phyloP scores from a whole-genome alignment of 306 rosid species.

The Prunus mongolica region DNA sequence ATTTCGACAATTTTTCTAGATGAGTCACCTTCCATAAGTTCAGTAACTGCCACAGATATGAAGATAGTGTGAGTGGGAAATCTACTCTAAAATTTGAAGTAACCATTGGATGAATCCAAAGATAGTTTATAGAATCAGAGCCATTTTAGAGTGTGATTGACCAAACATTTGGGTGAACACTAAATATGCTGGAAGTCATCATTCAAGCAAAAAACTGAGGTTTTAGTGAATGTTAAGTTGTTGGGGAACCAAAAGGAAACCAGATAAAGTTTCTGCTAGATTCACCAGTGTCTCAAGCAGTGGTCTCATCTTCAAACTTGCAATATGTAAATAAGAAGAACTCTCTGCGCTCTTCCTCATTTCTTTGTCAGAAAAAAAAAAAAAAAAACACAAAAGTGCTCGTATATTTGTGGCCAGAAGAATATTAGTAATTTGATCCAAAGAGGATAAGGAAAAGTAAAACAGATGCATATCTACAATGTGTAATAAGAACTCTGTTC shows the following conservation, averaged over 20 bases:
- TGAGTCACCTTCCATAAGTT: conserved; percentile 89
- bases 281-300: conserved; percentile 21
- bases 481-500: not conserved
- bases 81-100: not conserved
- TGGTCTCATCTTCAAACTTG: not conserved
- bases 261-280: conserved; percentile 8
- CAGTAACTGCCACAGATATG: conserved; percentile 58
- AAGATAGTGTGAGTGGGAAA: not conserved
- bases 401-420: conserved; percentile 30
- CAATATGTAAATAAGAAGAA: not conserved
- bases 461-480: not conserved
- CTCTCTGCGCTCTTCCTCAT: not conserved
- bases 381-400: not conserved
- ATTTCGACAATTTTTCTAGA: conserved; percentile 90
- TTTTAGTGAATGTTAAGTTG: not conserved
- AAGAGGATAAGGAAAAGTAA: conserved; percentile 23
- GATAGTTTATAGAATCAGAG: not conserved
- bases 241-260: not conserved
- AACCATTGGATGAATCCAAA: not conserved
- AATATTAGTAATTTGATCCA: not conserved
- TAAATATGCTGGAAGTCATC: not conserved
- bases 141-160: not conserved
- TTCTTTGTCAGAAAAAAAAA: not conserved
- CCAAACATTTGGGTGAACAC: not conserved
- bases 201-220: not conserved